Base-by-base conservation (phyloP, 2,329 filamentous ascomycete genomes). In the Paraphaeosphaeria minitans region DNA sequence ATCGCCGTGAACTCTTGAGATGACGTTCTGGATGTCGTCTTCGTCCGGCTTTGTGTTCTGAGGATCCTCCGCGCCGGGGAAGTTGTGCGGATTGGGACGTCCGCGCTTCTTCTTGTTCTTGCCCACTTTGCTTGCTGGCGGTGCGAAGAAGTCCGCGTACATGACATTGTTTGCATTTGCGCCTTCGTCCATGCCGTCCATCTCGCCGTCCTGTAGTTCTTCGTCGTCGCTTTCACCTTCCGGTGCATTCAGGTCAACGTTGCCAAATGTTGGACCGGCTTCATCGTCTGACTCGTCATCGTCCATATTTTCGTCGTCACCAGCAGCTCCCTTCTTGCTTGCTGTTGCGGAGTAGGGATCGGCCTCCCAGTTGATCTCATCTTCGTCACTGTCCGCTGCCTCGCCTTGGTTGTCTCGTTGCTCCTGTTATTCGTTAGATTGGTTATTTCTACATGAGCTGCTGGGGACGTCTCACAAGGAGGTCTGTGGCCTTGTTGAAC, bases 401-500 rank as follows among this genome's bases (percentile, higher is more conserved):
- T 94, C 91, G 29, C 90, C 92, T 63, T 85, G 84, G 29, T 86
- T 85, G 75, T 98, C 94, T 75, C 93, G 90, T 64, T 91, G 87
- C 77, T 99, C 95, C 29, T 31, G 29, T 31, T 10, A 31, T 31
- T 10, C 9, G 29, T 31, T 31, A 31, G 29, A 31, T 31, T 31
- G 29, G 9, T 31, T 8, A 8, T 8, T 31, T 31, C 4, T 12
- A 8, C 4, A 31, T 31, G 29, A 8, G 29, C 9, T 31, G 5
- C 29, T 4, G 29, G 29, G 6, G 29, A 12, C 5, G 29, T 10
- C 29, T 5, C 9, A 31, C 29, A 50, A 97, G 87, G 73, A 89
- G 90, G 70, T 96, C 92, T 1, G 93, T 92, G 73, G 96, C 91
- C 74, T 89, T 92, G 82, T 99, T 99, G 84, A 99, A 99, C 59